phyloP scores from a whole-genome alignment of 768 basidiomycete genomes.

The Mycena haematopus region DNA sequence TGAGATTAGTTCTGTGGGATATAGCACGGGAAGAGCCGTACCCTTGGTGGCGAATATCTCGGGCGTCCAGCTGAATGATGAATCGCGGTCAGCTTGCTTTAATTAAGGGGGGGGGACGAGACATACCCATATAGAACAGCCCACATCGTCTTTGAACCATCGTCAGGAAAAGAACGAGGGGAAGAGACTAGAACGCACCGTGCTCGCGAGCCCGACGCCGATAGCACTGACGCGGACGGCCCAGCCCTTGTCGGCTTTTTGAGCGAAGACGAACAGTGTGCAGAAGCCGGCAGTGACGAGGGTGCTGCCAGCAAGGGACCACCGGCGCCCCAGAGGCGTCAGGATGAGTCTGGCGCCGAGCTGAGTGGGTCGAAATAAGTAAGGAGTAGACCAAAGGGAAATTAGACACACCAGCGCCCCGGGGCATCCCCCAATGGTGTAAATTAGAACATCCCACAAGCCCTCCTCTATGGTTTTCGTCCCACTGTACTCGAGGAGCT shows the following conservation, averaged over 20 bases:
- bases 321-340: slow-evolving; percentile 66
- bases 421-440: slow-evolving; percentile 84
- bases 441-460: slow-evolving; percentile 87
- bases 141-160: slow-evolving; percentile 70
- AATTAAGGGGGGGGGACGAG: slow-evolving; percentile 11
- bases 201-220: slow-evolving; percentile 58
- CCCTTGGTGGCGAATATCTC: slow-evolving; percentile 85
- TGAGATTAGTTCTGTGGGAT: background rate
- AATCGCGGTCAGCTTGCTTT: background rate
- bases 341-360: slow-evolving; percentile 89
- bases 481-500: slow-evolving; percentile 65
- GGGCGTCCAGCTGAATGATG: slow-evolving; percentile 76
- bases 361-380: slow-evolving; percentile 41
- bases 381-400: background rate
- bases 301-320: slow-evolving; percentile 78
- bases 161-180: slow-evolving; percentile 2
- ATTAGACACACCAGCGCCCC: slow-evolving; percentile 71
- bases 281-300: slow-evolving; percentile 80
- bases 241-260: slow-evolving; percentile 63
- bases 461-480: slow-evolving; percentile 63
- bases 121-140: slow-evolving; percentile 78
- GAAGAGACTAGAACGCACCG: slow-evolving; percentile 48
- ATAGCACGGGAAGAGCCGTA: slow-evolving; percentile 32
- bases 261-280: slow-evolving; percentile 66
- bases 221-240: slow-evolving; percentile 67